Evolutionary conservation across 2,329 filamentous ascomycete genomes (phyloP).

Genomic region (Cladosporium oxysporum): DNA sequence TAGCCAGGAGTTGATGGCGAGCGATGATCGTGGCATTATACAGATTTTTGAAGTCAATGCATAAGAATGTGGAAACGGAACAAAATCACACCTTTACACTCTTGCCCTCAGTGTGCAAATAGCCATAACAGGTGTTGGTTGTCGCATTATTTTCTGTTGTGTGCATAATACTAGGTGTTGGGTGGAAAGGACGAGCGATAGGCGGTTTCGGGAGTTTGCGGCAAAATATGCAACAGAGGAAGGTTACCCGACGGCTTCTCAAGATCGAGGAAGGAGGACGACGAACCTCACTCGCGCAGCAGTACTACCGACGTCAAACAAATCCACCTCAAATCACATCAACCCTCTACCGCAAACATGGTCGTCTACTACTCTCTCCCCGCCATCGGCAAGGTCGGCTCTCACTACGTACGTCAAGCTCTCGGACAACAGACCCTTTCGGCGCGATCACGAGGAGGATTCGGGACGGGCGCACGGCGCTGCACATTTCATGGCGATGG

Average conservation of each 20-base stretch:
- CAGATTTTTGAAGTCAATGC: background rate
- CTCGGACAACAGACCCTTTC: constrained; percentile 16
- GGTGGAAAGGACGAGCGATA: background rate
- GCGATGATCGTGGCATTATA: background rate
- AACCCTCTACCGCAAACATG: constrained; percentile 38
- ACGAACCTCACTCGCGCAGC: constrained; percentile 5
- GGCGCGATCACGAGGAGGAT: constrained; percentile 4
- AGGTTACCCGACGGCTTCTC: background rate
- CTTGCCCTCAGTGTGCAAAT: background rate
- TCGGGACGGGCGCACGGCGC: background rate
- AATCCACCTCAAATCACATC: constrained; percentile 8
- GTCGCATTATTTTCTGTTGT: background rate
- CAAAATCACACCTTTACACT: background rate
- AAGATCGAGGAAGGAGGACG: background rate
- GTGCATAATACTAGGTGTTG: background rate
- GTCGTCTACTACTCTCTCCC: constrained; percentile 54
- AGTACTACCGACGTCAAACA: constrained; percentile 11
- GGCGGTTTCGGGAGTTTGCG: constrained; percentile 6
- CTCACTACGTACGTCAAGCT: constrained; percentile 51
- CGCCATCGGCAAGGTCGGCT: constrained; percentile 54
- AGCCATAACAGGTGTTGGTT: background rate
- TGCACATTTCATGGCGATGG: background rate
- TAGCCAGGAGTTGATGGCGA: background rate
- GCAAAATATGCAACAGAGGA: background rate
- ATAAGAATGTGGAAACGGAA: background rate